Evolutionary conservation across 2,329 filamentous ascomycete species (phyloP).

Genomic region (Microthyrium microscopicum): DNA sequence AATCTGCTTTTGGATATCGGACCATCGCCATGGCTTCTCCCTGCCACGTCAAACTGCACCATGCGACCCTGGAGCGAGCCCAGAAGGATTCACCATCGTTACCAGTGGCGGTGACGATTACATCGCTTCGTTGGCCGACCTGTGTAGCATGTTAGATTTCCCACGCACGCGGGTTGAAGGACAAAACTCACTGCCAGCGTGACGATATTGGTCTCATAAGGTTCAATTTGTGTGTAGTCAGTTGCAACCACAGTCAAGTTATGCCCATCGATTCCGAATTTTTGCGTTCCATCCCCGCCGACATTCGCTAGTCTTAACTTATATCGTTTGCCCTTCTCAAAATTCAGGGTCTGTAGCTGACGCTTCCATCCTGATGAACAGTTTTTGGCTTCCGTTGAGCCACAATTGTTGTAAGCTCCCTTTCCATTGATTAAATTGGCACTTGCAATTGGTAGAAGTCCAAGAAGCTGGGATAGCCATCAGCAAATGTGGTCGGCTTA

Average conservation of each 20-base stretch:
- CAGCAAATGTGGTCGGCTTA: too few relatives aligned
- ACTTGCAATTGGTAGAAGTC: neutral
- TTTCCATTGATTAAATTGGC: conserved; percentile 1
- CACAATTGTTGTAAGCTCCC: too few relatives aligned
- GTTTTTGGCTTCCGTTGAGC: too few relatives aligned
- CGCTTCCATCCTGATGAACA: too few relatives aligned
- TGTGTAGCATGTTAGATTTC: neutral
- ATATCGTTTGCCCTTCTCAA: conserved; percentile 23
- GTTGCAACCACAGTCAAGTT: conserved; percentile 21
- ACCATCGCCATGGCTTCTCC: conserved; percentile 42
- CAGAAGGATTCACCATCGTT: conserved; percentile 13
- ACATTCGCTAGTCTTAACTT: conserved; percentile 26
- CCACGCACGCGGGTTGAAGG: neutral
- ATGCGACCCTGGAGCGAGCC: conserved; percentile 15
- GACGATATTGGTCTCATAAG: conserved; percentile 23
- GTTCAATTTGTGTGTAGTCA: conserved; percentile 20
- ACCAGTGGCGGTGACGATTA: conserved; percentile 14
- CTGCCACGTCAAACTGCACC: conserved; percentile 24
- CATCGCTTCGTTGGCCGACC: conserved; percentile 9
- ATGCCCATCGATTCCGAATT: conserved; percentile 26
- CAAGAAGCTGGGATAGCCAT: too few relatives aligned
- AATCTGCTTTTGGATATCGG: conserved; percentile 45
- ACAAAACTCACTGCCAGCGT: conserved; percentile 20
- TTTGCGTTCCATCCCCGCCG: conserved; percentile 23
- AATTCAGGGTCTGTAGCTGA: too few relatives aligned